Percentiles rank a stretch among this genome's conserved stretches.
These are phyloP conservation scores for Alternaria sp. DNA, from an alignment of 2,329 filamentous ascomycete genomes.

Conservation along the genomic window DNA sequence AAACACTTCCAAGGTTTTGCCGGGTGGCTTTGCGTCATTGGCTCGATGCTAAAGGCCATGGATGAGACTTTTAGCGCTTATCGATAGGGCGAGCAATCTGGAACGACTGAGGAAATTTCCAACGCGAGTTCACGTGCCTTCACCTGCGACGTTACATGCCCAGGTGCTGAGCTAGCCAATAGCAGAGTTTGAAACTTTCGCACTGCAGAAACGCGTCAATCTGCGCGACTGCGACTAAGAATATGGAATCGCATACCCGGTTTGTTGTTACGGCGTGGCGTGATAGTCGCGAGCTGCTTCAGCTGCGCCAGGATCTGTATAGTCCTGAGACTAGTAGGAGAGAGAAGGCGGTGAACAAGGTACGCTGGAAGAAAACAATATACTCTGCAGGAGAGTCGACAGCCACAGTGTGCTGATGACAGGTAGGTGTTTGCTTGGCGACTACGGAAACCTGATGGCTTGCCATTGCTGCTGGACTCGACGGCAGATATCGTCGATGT, in stretches of 20 bases:
- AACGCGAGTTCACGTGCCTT: slow-evolving; percentile 13
- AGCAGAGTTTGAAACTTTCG: neutral
- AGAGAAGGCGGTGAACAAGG: slow-evolving; percentile 49
- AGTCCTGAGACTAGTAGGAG: slow-evolving; percentile 42
- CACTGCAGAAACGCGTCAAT: neutral
- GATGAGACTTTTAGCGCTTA: neutral
- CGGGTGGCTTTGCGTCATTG: neutral
- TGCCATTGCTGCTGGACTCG: slow-evolving; percentile 80
- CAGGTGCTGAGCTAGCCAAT: slow-evolving; percentile 14
- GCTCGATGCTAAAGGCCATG: neutral
- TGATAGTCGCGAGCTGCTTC: slow-evolving; percentile 68
- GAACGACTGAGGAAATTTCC: neutral
- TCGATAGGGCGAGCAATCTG: neutral
- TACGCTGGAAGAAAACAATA: slow-evolving; percentile 27
- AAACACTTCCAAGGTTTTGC: neutral
- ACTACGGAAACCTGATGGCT: slow-evolving; percentile 33
- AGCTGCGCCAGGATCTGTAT: slow-evolving; percentile 71
- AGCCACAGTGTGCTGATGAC: slow-evolving; percentile 21
- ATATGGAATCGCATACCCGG: slow-evolving; percentile 21
- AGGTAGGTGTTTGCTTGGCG: slow-evolving; percentile 45
- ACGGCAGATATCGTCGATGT: slow-evolving; percentile 76
- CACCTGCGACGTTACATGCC: slow-evolving; percentile 2
- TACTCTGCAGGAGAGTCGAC: neutral
- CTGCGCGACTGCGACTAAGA: neutral
- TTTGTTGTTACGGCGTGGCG: slow-evolving; percentile 60